Evolutionary conservation across 768 basidiomycete genomes (phyloP).

Genomic region (Trichaptum fuscoviolaceum): DNA sequence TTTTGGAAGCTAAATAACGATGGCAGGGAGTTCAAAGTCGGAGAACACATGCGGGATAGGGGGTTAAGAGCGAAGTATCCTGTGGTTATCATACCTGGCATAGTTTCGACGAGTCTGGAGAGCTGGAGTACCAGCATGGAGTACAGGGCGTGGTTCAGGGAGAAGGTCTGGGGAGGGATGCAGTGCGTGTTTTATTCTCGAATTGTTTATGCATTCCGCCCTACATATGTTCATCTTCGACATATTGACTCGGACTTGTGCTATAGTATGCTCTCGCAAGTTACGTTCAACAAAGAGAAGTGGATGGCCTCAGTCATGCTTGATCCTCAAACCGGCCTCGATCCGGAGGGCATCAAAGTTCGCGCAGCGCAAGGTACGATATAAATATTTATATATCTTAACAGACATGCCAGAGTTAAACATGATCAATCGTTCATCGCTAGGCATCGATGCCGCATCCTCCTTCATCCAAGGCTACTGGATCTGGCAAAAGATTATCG

Average conservation of each 20-base stretch:
- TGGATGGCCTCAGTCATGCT: conserved; percentile 92
- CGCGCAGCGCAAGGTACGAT: conserved; percentile 72
- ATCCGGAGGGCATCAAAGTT: conserved; percentile 80
- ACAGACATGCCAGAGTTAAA: conserved; percentile 21
- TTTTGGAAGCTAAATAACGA: conserved; percentile 79
- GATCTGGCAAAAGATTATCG: conserved; percentile 94
- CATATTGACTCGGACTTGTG: conserved; percentile 8
- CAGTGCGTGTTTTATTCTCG: conserved; percentile 10
- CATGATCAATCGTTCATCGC: conserved; percentile 35
- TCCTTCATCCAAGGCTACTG: conserved; percentile 88
- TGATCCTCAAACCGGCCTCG: conserved; percentile 87
- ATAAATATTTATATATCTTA: conserved; percentile 25
- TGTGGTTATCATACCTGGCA: conserved; percentile 82
- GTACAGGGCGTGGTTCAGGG: conserved; percentile 86
- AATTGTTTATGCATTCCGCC: neutral
- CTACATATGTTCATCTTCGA: conserved; percentile 12
- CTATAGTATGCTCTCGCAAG: conserved; percentile 79
- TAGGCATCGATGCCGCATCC: conserved; percentile 84
- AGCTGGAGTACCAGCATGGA: conserved; percentile 90
- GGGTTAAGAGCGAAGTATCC: conserved; percentile 71
- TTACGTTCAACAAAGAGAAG: conserved; percentile 75
- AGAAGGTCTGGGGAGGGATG: conserved; percentile 51
- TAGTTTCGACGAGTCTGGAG: conserved; percentile 73
- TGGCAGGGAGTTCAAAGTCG: conserved; percentile 75
- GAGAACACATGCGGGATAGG: conserved; percentile 57